phyloP scores from a whole-genome alignment of 345 rosid species.

The Mangifera indica region DNA sequence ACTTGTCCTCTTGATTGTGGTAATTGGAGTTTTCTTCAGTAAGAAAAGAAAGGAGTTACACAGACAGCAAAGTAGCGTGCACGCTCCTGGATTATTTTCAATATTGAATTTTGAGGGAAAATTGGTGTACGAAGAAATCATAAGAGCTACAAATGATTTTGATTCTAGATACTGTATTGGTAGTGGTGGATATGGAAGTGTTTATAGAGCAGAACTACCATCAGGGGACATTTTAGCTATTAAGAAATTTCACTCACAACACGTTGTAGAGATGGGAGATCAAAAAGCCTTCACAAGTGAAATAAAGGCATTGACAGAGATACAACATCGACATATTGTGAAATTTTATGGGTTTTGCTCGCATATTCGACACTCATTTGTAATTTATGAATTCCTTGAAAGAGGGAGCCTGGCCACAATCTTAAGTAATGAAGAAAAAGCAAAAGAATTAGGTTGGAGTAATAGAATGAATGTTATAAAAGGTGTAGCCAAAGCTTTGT shows the following conservation, averaged over 20 bases:
- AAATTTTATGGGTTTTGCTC: constrained; percentile 37
- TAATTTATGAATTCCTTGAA: constrained; percentile 35
- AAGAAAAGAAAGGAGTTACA: too few species aligned
- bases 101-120: not conserved
- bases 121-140: not conserved
- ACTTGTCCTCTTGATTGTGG: not conserved
- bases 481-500: constrained; percentile 26
- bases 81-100: not conserved
- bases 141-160: not conserved
- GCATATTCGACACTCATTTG: constrained; percentile 7
- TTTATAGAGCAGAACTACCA: too few species aligned
- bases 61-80: not conserved
- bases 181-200: too few species aligned
- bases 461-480: constrained; percentile 21
- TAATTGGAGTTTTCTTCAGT: not conserved
- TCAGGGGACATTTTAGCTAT: too few species aligned
- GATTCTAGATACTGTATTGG: not conserved
- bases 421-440: constrained; percentile 5
- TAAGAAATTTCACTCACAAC: too few species aligned
- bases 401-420: constrained; percentile 24
- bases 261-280: too few species aligned
- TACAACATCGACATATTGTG: constrained; percentile 31
- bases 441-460: constrained; percentile 24
- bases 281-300: too few species aligned
- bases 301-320: not conserved